These are phyloP conservation scores for Pseudocercospora pini-densiflorae DNA, from an alignment of 2,329 filamentous ascomycete species.

Conservation along the genomic window DNA sequence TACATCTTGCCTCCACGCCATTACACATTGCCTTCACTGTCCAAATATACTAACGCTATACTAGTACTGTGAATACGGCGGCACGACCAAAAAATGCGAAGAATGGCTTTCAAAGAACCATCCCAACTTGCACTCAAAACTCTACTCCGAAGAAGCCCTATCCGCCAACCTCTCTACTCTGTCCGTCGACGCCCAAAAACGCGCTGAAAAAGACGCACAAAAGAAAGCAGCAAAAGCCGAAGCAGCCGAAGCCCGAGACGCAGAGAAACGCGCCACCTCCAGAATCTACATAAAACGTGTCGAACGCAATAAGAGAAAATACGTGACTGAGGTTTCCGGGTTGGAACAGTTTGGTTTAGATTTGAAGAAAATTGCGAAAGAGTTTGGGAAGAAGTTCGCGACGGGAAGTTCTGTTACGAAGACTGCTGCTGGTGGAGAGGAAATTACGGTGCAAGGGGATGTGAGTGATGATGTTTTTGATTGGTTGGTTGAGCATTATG, in stretches of 20 bases:
- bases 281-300: slow-evolving; percentile 94
- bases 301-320: slow-evolving; percentile 97
- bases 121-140: slow-evolving; percentile 71
- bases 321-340: slow-evolving; percentile 88
- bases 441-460: slow-evolving; percentile 98
- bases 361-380: slow-evolving; percentile 79
- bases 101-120: slow-evolving; percentile 87
- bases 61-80: slow-evolving; percentile 98
- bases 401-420: slow-evolving; percentile 94
- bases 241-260: slow-evolving; percentile 80
- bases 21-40: not conserved
- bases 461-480: slow-evolving; percentile 93
- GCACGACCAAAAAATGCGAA: slow-evolving; percentile 93
- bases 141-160: slow-evolving; percentile 80
- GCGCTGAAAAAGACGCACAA: slow-evolving; percentile 91
- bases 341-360: slow-evolving; percentile 90
- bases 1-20: not conserved
- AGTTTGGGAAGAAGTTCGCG: slow-evolving; percentile 98
- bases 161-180: slow-evolving; percentile 84
- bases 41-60: slow-evolving; percentile 14
- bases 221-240: slow-evolving; percentile 97
- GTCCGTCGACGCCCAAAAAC: slow-evolving; percentile 88
- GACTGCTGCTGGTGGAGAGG: slow-evolving; percentile 74
- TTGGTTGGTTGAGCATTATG: slow-evolving; percentile 86
- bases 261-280: slow-evolving; percentile 79